A percentile compares a stretch with the other conserved stretches of the same genome.
phyloP scores from a whole-genome alignment of 352 stramenopile species.

The Pythium myriotylum region DNA sequence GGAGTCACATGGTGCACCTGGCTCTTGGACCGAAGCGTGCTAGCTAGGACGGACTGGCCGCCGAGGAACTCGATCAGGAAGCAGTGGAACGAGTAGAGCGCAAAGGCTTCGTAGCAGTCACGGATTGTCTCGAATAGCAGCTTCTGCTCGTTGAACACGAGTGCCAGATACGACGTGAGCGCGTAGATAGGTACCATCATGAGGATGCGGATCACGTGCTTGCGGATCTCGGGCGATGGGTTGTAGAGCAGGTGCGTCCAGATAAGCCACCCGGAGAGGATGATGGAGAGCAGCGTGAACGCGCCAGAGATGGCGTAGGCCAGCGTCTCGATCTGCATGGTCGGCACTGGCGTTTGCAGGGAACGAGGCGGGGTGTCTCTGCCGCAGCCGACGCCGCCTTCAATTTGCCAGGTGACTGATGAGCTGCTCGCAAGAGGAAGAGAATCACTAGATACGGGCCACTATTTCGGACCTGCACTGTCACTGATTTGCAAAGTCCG shows the following conservation, averaged over 20 bases:
- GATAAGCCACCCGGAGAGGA: conserved; percentile 86
- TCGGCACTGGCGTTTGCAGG: neutral
- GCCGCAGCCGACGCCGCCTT: neutral
- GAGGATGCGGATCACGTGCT: conserved; percentile 93
- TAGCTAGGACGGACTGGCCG: conserved; percentile 78
- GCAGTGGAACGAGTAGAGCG: conserved; percentile 94
- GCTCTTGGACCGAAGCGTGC: conserved; percentile 84
- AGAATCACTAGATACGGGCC: conserved; percentile 12
- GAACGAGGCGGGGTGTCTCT: conserved; percentile 1
- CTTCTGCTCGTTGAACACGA: conserved; percentile 90
- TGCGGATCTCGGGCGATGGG: conserved; percentile 77
- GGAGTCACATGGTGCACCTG: conserved; percentile 80
- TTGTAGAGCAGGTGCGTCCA: conserved; percentile 90
- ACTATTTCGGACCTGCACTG: conserved; percentile 3
- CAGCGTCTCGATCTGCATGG: conserved; percentile 87
- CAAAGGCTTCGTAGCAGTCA: conserved; percentile 94
- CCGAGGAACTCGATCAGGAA: conserved; percentile 91
- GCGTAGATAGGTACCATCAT: conserved; percentile 95
- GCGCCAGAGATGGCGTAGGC: conserved; percentile 86
- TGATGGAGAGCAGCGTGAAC: conserved; percentile 85
- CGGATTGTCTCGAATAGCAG: conserved; percentile 90
- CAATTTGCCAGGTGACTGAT: conserved; percentile 2
- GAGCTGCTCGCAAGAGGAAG: neutral
- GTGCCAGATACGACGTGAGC: conserved; percentile 89
- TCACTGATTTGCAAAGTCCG: neutral